Evolutionary conservation across 345 rosid species (phyloP).

Genomic region (Gossypium longicalyx): DNA sequence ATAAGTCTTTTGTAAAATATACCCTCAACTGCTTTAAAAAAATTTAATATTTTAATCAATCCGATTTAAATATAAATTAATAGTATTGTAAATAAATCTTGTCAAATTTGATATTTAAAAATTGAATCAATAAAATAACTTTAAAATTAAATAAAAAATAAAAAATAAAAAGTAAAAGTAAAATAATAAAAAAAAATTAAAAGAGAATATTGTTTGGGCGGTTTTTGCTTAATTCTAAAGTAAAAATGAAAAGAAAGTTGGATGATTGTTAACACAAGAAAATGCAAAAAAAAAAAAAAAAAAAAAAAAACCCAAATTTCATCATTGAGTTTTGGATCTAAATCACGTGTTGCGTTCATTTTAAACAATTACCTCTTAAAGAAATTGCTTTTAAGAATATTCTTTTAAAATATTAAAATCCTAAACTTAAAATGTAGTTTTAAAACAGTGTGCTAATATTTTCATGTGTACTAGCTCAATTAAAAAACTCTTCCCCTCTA

Average conservation of each 20-base stretch:
- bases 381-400: neutral
- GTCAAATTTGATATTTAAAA: too few relatives aligned
- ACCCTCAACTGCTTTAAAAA: too few relatives aligned
- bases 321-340: slow-evolving; percentile 15
- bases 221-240: neutral
- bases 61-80: too few relatives aligned
- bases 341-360: slow-evolving; percentile 10
- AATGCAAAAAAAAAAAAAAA: neutral
- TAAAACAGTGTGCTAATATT: neutral
- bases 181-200: too few relatives aligned
- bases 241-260: neutral
- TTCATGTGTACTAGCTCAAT: neutral
- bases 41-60: too few relatives aligned
- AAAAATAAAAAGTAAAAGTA: too few relatives aligned
- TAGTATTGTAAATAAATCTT: too few relatives aligned
- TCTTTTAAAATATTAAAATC: neutral
- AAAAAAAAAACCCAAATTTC: neutral
- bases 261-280: neutral
- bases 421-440: neutral
- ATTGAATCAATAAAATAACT: too few relatives aligned
- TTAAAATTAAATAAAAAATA: too few relatives aligned
- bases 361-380: neutral
- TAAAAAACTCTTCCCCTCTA: too few relatives aligned
- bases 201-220: neutral
- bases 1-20: too few relatives aligned